These are phyloP conservation scores for Sordariomycetes sp. DNA, from an alignment of 2,329 filamentous ascomycete genomes.

Conservation along the genomic window DNA sequence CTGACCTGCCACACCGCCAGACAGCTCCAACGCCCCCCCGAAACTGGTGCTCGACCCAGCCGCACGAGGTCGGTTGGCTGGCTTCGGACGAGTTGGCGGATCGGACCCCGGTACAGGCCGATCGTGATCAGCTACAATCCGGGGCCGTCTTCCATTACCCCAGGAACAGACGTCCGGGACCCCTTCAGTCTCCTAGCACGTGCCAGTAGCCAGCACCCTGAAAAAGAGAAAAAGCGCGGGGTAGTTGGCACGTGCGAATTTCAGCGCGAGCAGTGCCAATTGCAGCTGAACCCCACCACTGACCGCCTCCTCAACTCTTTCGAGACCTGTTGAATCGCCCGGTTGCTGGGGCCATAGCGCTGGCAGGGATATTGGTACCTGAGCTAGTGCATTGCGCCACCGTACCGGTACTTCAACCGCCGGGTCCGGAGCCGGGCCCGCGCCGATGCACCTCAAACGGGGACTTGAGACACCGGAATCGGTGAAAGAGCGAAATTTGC, in stretches of 20 bases:
- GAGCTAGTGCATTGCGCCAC: neutral
- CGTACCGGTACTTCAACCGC: slow-evolving; percentile 3
- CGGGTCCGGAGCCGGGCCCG: neutral
- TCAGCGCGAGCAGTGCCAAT: neutral
- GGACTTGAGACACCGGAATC: neutral
- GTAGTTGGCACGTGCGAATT: neutral
- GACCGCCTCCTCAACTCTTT: slow-evolving; percentile 4
- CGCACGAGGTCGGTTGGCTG: neutral
- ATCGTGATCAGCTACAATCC: too few species aligned
- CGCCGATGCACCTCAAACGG: neutral
- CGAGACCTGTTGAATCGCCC: slow-evolving; percentile 4
- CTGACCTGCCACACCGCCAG: neutral
- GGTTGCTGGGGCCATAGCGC: slow-evolving; percentile 1
- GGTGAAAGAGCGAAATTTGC: neutral
- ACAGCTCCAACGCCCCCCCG: neutral
- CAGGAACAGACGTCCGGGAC: neutral
- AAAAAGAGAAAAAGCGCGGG: neutral
- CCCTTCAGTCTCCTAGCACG: neutral
- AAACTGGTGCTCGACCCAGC: neutral
- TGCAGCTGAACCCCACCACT: neutral
- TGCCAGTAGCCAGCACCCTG: neutral
- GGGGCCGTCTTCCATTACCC: neutral
- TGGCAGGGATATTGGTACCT: neutral
- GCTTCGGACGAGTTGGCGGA: neutral
- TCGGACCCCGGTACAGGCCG: too few species aligned